Evolutionary conservation across 768 basidiomycete genomes (phyloP).

Genomic region (Pulveroboletus ravenelii): DNA sequence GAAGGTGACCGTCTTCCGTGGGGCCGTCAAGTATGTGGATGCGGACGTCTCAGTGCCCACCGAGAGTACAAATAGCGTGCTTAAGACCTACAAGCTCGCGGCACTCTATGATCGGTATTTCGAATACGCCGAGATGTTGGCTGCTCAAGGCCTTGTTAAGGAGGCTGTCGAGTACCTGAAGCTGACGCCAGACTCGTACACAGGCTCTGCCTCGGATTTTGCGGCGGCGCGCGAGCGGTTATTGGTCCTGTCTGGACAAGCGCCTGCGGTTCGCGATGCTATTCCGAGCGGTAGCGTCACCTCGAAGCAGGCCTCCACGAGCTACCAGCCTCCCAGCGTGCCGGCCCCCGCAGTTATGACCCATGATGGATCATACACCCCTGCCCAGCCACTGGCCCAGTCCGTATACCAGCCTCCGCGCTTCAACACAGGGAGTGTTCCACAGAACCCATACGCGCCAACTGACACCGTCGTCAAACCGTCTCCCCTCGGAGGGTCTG

Average conservation of each 20-base stretch:
- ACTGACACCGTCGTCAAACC: conserved; percentile 35
- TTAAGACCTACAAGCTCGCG: conserved; percentile 76
- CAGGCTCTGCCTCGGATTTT: conserved; percentile 48
- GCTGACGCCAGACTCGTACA: conserved; percentile 75
- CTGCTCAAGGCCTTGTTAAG: conserved; percentile 82
- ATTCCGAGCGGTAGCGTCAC: conserved; percentile 29
- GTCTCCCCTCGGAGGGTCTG: conserved; percentile 36
- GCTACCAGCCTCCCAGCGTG: conserved; percentile 28
- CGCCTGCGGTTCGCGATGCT: conserved; percentile 11
- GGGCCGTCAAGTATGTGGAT: conserved; percentile 78
- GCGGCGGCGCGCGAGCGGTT: conserved; percentile 44
- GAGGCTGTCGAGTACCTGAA: conserved; percentile 78
- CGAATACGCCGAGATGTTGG: conserved; percentile 92
- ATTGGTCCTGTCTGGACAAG: conserved; percentile 34
- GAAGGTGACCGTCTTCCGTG: conserved; percentile 92
- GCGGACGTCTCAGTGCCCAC: conserved; percentile 49
- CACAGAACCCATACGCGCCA: conserved; percentile 8
- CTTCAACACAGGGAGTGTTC: background rate
- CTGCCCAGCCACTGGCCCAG: conserved; percentile 26
- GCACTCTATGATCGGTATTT: conserved; percentile 88
- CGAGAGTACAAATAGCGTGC: conserved; percentile 35
- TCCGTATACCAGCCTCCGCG: conserved; percentile 10
- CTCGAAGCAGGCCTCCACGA: conserved; percentile 4
- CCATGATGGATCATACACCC: conserved; percentile 13
- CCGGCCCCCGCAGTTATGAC: conserved; percentile 20